Conservation (phyloP, 176 grass and related monocot species). For the Calamus simplicifolius region DNA sequence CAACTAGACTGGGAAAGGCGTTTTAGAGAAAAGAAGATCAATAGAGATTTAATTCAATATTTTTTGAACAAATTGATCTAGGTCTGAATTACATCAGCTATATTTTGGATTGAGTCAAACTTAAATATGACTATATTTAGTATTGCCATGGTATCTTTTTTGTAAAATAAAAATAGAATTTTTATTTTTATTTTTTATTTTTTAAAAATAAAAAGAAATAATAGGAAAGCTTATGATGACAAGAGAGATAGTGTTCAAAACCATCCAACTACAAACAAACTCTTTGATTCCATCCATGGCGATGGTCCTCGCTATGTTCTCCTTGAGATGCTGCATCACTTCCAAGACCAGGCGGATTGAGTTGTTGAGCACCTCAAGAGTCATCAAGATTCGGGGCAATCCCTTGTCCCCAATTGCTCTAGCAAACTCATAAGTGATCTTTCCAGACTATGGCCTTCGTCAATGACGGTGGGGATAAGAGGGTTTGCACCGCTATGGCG, state of each 20-base stretch:
- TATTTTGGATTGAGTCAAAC: too few species aligned
- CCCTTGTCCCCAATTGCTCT: conserved; percentile 74
- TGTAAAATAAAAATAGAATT: too few species aligned
- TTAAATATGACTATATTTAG: too few species aligned
- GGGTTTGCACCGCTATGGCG: conserved; percentile 25
- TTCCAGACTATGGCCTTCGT: conserved; percentile 26
- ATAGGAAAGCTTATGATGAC: conserved; percentile 52
- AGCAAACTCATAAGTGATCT: conserved; percentile 65
- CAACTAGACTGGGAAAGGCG: too few species aligned
- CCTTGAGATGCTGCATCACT: conserved; percentile 86
- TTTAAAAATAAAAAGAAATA: not conserved
- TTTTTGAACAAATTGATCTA: too few species aligned
- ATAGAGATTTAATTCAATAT: too few species aligned
- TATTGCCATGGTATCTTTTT: too few species aligned
- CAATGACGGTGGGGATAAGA: conserved; percentile 11
- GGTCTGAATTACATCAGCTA: too few species aligned
- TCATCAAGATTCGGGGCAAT: conserved; percentile 64
- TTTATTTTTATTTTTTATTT: too few species aligned
- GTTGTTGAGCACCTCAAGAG: conserved; percentile 82
- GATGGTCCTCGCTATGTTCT: conserved; percentile 88
- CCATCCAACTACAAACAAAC: conserved; percentile 60
- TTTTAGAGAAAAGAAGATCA: too few species aligned
- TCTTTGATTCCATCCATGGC: conserved; percentile 91
- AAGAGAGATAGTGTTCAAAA: conserved; percentile 83
- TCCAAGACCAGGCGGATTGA: conserved; percentile 82